phyloP scores from a whole-genome alignment of 179 eudicot species.

The Dionaea muscipula region DNA sequence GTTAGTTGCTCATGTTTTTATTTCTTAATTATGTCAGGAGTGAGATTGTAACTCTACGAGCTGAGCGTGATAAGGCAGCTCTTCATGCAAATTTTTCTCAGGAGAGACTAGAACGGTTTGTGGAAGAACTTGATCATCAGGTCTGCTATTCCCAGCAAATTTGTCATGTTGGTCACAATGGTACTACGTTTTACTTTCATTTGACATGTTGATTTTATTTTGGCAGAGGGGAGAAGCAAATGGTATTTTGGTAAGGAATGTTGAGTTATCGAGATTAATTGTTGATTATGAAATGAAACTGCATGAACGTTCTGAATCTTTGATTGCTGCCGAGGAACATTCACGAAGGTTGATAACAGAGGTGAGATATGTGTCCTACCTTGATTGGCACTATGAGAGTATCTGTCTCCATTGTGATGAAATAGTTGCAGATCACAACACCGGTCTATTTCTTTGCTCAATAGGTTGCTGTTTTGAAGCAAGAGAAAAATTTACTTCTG shows the following conservation, averaged over 20 bases:
- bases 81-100: conserved; percentile 56
- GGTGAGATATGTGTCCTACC: conserved; percentile 16
- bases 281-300: conserved; percentile 71
- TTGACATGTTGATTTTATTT: not conserved
- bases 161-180: not conserved
- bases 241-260: conserved; percentile 56
- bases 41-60: conserved; percentile 52
- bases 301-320: conserved; percentile 70
- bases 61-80: conserved; percentile 68
- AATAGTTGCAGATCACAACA: not conserved
- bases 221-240: conserved; percentile 59
- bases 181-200: not conserved
- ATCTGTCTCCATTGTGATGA: not conserved
- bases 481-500: conserved; percentile 66
- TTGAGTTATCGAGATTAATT: conserved; percentile 78
- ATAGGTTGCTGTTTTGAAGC: conserved; percentile 59
- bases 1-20: not conserved
- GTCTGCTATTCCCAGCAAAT: conserved; percentile 13
- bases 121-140: conserved; percentile 79
- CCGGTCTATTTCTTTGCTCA: not conserved
- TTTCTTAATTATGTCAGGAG: conserved; percentile 22
- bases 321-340: conserved; percentile 54
- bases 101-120: conserved; percentile 63
- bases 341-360: conserved; percentile 74
- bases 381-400: conserved; percentile 1